Conservation (phyloP, 768 basidiomycete species). For the Cantharellus cinnabarinus region DNA sequence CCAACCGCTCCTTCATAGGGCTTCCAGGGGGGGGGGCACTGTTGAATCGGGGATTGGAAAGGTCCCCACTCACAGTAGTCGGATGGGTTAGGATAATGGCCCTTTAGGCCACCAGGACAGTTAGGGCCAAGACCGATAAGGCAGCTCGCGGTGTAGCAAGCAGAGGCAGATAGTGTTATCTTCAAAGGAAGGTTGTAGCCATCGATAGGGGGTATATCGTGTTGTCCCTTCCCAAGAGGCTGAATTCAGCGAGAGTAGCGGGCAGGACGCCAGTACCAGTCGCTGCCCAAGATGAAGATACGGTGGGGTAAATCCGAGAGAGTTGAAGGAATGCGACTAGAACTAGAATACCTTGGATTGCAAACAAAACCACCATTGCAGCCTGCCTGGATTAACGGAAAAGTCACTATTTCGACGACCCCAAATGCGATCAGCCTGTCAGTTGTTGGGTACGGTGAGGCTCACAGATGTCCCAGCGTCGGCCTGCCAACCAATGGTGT, state of each 20-base stretch:
- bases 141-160: slow-evolving; percentile 6
- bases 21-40: too few species aligned
- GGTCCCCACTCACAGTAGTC: too few species aligned
- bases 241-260: not conserved
- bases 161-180: slow-evolving; percentile 6
- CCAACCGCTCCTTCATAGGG: too few species aligned
- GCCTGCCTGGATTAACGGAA: slow-evolving; percentile 14
- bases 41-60: too few species aligned
- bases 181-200: slow-evolving; percentile 9
- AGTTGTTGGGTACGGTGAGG: slow-evolving; percentile 39
- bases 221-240: slow-evolving; percentile 1
- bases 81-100: not conserved
- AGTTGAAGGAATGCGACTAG: slow-evolving; percentile 13
- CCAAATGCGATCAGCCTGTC: slow-evolving; percentile 49
- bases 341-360: slow-evolving; percentile 17
- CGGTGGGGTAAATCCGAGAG: slow-evolving; percentile 4
- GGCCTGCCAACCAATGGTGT: slow-evolving; percentile 10
- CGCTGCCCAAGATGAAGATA: not conserved
- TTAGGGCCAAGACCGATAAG: slow-evolving; percentile 6
- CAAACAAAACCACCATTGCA: slow-evolving; percentile 18
- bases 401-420: slow-evolving; percentile 23
- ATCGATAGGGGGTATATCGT: slow-evolving; percentile 9
- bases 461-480: slow-evolving; percentile 18
- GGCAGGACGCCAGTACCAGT: not conserved
- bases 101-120: slow-evolving; percentile 1